Conservation (phyloP, 1,284 basidiomycete species). For the Ganoderma multipileum region DNA sequence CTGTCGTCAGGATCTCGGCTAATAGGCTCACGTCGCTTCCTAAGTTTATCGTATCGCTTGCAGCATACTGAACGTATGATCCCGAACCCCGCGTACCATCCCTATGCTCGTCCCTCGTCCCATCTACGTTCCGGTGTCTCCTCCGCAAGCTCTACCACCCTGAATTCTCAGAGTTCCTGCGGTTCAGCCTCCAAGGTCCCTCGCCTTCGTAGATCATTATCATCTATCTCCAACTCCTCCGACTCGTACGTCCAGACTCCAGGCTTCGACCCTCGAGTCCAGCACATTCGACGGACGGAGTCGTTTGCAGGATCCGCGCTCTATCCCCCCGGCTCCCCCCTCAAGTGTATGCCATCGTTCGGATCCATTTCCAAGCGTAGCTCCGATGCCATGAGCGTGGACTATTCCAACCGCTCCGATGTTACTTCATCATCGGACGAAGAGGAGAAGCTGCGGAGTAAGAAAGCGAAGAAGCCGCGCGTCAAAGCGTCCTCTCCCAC, state of each 20-base stretch:
- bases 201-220: constrained; percentile 42
- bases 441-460: constrained; percentile 70
- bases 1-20: constrained; percentile 24
- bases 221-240: constrained; percentile 44
- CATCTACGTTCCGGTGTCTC: constrained; percentile 49
- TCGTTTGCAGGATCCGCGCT: constrained; percentile 39
- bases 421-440: constrained; percentile 76
- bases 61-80: constrained; percentile 68
- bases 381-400: constrained; percentile 44
- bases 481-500: constrained; percentile 48
- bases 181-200: constrained; percentile 45
- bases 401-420: constrained; percentile 41
- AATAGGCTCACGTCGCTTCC: constrained; percentile 17
- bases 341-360: constrained; percentile 51
- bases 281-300: constrained; percentile 41
- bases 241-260: constrained; percentile 37
- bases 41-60: constrained; percentile 71
- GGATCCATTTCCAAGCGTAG: constrained; percentile 41
- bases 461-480: constrained; percentile 68
- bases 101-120: constrained; percentile 57
- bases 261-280: constrained; percentile 37
- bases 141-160: constrained; percentile 70
- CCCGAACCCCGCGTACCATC: constrained; percentile 53
- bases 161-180: constrained; percentile 62
- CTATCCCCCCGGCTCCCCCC: constrained; percentile 38